These are phyloP conservation scores for Ballota nigra DNA, from an alignment of 257 asterid species.

Conservation along the genomic window DNA sequence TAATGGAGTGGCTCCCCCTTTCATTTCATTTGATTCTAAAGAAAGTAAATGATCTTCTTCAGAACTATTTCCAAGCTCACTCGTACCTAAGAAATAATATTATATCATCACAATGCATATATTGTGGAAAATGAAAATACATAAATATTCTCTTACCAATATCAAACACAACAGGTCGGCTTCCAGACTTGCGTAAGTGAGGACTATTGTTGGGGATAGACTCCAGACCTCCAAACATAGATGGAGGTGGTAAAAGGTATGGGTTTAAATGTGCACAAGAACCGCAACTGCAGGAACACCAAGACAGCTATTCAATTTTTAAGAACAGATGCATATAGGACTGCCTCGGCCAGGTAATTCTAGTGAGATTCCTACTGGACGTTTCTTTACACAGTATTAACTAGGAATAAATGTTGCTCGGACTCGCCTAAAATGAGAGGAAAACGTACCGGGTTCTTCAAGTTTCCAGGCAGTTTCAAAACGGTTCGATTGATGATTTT, in stretches of 20 bases:
- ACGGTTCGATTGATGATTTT: too few relatives aligned
- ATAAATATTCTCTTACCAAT: conserved; percentile 48
- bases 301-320: conserved; percentile 12
- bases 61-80: conserved; percentile 55
- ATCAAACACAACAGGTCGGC: conserved; percentile 82
- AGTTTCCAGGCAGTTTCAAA: too few relatives aligned
- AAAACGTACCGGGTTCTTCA: too few relatives aligned
- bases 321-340: not conserved
- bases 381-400: not conserved
- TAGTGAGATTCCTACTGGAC: not conserved
- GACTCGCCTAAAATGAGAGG: too few relatives aligned
- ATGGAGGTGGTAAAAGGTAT: conserved; percentile 50
- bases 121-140: too few relatives aligned
- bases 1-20: conserved; percentile 57
- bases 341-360: not conserved
- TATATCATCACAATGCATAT: conserved; percentile 19
- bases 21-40: conserved; percentile 69
- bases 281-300: conserved; percentile 32
- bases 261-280: conserved; percentile 25
- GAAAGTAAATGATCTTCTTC: conserved; percentile 56
- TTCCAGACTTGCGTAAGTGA: conserved; percentile 91
- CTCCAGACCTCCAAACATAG: conserved; percentile 86
- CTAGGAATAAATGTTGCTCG: too few relatives aligned
- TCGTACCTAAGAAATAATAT: conserved; percentile 29
- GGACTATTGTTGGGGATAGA: conserved; percentile 71